phyloP scores from a whole-genome alignment of 78 protist species.

The Mantamonas sphyraenae region DNA sequence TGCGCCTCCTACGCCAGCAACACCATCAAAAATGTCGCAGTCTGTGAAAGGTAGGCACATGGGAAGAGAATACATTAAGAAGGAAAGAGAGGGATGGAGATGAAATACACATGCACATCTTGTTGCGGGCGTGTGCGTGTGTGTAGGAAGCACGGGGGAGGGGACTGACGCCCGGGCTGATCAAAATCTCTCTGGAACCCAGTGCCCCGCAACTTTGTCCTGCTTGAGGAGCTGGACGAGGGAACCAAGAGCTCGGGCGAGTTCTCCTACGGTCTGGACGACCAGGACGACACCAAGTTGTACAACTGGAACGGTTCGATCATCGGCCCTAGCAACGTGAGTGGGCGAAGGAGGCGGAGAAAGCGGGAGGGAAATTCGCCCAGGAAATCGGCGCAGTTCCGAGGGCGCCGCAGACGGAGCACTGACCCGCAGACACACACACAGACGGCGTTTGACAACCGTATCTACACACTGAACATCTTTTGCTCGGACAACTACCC shows the following conservation, averaged over 20 bases:
- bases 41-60: no score
- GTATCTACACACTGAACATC: constrained; percentile 63
- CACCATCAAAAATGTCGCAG: no score
- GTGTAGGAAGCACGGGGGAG: no score
- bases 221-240: constrained; percentile 86
- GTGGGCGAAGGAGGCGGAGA: background rate
- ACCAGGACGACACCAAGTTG: constrained; percentile 53
- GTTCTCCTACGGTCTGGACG: constrained; percentile 72
- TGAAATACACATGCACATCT: no score
- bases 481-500: constrained; percentile 82
- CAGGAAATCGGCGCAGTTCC: no score
- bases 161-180: no score
- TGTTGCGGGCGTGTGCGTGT: no score
- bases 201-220: constrained; percentile 88
- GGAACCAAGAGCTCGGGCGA: constrained; percentile 85
- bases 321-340: constrained; percentile 71
- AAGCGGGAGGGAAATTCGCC: background rate
- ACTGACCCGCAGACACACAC: background rate
- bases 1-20: no score
- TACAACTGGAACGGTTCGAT: constrained; percentile 81
- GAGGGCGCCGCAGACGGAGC: no score
- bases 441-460: constrained; percentile 51
- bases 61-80: no score
- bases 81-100: no score
- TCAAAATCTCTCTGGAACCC: no score